A percentile compares a stretch with the other conserved stretches of the same genome.
phyloP scores from a whole-genome alignment of 2,329 filamentous ascomycete genomes.

The Domatiomyces catenatus region DNA sequence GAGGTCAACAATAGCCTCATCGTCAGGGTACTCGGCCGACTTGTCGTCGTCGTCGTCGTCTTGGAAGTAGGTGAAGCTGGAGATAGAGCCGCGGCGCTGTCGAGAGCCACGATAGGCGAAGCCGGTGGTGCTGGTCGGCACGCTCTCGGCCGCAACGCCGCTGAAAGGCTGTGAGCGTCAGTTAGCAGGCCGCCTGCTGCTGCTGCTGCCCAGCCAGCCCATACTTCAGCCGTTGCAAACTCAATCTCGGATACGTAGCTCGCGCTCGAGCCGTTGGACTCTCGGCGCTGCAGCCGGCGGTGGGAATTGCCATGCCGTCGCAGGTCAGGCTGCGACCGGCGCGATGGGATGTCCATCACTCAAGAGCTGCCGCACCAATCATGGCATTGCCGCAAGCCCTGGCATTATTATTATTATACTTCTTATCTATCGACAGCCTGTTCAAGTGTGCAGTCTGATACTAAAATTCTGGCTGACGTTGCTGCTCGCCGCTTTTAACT shows the following conservation, averaged over 20 bases:
- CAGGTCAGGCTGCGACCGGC: slow-evolving; percentile 15
- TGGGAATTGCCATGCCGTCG: slow-evolving; percentile 8
- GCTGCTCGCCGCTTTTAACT: no score
- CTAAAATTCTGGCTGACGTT: no score
- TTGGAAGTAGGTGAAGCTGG: slow-evolving; percentile 79
- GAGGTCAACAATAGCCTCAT: slow-evolving; percentile 29
- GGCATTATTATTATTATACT: no score
- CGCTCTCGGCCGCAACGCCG: slow-evolving; percentile 82
- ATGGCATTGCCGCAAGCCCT: background rate
- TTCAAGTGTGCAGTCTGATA: no score
- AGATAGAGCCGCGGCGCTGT: slow-evolving; percentile 53
- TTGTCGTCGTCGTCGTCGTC: slow-evolving; percentile 61
- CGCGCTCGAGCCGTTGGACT: slow-evolving; percentile 42
- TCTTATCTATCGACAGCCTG: no score
- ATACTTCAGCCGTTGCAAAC: slow-evolving; percentile 90
- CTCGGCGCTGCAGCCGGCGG: slow-evolving; percentile 43
- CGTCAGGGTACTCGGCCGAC: slow-evolving; percentile 34
- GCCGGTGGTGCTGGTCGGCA: slow-evolving; percentile 85
- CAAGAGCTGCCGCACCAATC: background rate
- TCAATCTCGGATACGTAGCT: slow-evolving; percentile 93
- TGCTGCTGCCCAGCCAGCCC: slow-evolving; percentile 10
- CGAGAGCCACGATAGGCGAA: slow-evolving; percentile 72
- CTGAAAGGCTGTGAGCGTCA: slow-evolving; percentile 50
- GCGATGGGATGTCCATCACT: slow-evolving; percentile 20
- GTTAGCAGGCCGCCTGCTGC: background rate